Evolutionary conservation across 176 grass and related monocot genomes (phyloP).

Genomic region (Zoysia japonica): DNA sequence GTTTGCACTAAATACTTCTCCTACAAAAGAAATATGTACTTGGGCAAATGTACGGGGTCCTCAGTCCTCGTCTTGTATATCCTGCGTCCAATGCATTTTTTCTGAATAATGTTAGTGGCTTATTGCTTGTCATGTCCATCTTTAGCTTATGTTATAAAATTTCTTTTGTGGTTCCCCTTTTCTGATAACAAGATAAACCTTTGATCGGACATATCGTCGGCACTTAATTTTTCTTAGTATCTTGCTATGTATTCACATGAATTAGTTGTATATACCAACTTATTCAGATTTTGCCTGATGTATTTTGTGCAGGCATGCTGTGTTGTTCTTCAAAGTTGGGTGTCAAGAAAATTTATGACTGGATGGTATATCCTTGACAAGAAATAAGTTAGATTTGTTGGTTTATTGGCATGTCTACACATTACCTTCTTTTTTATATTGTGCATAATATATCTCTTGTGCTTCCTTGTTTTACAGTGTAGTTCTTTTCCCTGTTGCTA

Average conservation of each 20-base stretch:
- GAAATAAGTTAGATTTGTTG: conserved; percentile 32
- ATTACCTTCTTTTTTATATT: background rate
- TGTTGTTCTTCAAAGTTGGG: conserved; percentile 98
- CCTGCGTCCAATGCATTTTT: no score
- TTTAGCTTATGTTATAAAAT: background rate
- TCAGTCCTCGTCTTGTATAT: no score
- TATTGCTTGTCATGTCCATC: background rate
- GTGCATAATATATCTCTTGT: conserved; percentile 16
- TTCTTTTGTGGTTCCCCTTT: background rate
- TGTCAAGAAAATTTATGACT: conserved; percentile 99
- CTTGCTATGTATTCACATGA: background rate
- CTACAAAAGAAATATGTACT: no score
- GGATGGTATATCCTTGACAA: conserved; percentile 71
- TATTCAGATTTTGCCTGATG: conserved; percentile 17
- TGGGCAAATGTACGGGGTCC: no score
- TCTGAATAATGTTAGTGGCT: no score
- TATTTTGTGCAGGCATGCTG: conserved; percentile 79
- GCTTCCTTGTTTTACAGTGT: conserved; percentile 61
- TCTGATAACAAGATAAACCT: background rate
- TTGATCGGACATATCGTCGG: background rate
- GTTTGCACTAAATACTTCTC: no score
- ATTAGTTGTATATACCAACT: conserved; percentile 8
- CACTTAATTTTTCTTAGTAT: background rate
- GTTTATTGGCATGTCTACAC: background rate
- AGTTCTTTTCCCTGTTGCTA: conserved; percentile 94